Conservation (phyloP, 179 eudicot species). For the Heliamphora pulchella region DNA sequence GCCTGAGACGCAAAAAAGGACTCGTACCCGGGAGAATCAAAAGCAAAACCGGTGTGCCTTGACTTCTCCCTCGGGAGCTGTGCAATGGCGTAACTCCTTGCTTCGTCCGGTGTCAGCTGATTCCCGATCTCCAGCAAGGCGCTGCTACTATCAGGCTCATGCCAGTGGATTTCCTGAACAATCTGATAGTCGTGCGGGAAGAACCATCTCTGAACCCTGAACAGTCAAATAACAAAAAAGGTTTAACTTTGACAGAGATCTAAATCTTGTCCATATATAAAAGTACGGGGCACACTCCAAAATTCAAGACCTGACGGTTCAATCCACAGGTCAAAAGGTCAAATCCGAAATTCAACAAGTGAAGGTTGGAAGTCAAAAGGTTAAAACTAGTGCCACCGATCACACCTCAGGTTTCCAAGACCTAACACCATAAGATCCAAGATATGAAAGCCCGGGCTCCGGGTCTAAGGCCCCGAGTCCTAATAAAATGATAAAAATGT, state of each 20-base stretch:
- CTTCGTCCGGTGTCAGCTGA: slow-evolving; percentile 60
- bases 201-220: slow-evolving; percentile 94
- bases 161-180: slow-evolving; percentile 69
- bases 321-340: no score
- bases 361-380: no score
- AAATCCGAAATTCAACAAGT: no score
- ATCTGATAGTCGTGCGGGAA: slow-evolving; percentile 83
- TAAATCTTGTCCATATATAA: no score
- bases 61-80: slow-evolving; percentile 78
- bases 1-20: slow-evolving; percentile 90
- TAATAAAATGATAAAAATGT: no score
- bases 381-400: no score
- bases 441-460: no score
- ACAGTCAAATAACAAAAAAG: slow-evolving; percentile 14
- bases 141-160: slow-evolving; percentile 61
- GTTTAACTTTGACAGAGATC: not conserved
- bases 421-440: no score
- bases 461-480: no score
- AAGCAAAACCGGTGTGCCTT: slow-evolving; percentile 89
- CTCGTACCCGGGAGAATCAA: slow-evolving; percentile 94
- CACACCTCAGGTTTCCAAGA: no score
- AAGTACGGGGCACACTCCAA: no score
- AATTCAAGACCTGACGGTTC: no score
- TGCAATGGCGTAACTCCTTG: slow-evolving; percentile 65
- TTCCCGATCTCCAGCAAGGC: slow-evolving; percentile 47